Base-by-base conservation (phyloP, 805 yeast genomes). In the Wickerhamiella allomyrinae region DNA sequence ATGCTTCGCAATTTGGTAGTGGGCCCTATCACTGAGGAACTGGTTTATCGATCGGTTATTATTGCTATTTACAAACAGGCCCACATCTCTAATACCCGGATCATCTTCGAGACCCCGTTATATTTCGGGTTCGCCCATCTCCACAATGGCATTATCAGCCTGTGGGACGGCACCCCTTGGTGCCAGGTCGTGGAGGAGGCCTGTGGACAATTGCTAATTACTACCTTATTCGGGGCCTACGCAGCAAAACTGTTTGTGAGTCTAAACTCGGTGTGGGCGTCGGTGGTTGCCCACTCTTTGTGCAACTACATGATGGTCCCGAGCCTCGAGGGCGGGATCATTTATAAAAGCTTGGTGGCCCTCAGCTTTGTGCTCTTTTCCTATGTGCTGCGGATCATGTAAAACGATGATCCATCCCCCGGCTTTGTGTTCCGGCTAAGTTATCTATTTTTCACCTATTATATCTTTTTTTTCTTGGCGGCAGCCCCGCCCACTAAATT, bases 11-110 rank as follows among this genome's bases (percentile, higher is more conserved):
- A 78, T 55, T 66, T 73, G 36, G 43, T 79, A 0, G 61, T 77
- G 35, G 93, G 84, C 0, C 94, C 94, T 3, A 37, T 77, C 2
- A 76, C 87, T 0, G 94, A 83, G 54, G 94, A 83, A 53, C 46
- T 80, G 25, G 69, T 79, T 2, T 83, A 76, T 54, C 64, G 91
- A 3, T 62, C 77, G 0, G 55, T 68, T 50, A 44, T 69, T 46
- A 41, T 64, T 19, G 48, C 50, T 9, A 20, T 53, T 8, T 49
- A 49, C 43, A 39, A 41, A 45, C 49, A 61, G 38, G 40, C 60
- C 46, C 51, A 48, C 14, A 40, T 40, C 20, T 42, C 50, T 7
- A 27, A 35, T 2, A 10, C 58, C 33, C n/a, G 46, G 7, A 46
- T 63, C 19, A 55, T 70, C 1, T 51, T 52, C 15, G 50, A 58